These are phyloP conservation scores for Gossypium schwendimanii DNA, from an alignment of 441 rosid genomes.

Conservation along the genomic window DNA sequence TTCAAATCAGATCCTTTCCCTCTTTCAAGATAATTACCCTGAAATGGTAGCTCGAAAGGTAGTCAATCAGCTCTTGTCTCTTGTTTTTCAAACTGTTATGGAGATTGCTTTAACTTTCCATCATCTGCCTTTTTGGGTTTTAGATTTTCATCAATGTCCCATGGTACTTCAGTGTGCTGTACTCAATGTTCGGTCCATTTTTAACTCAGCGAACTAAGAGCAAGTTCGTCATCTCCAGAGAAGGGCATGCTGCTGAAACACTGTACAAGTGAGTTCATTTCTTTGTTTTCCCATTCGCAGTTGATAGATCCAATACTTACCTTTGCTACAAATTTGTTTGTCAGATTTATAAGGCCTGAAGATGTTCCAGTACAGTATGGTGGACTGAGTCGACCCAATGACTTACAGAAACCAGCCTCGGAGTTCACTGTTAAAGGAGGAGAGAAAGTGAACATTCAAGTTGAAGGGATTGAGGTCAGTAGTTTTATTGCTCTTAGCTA, in stretches of 20 bases:
- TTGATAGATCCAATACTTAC: background rate
- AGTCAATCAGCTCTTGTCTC: background rate
- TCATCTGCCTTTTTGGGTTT: background rate
- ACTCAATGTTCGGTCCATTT: conserved; percentile 83
- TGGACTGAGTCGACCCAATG: conserved; percentile 66
- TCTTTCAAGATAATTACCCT: conserved; percentile 96
- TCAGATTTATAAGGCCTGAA: conserved; percentile 79
- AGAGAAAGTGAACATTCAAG: conserved; percentile 89
- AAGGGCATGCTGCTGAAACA: conserved; percentile 81
- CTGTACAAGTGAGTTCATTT: conserved; percentile 59
- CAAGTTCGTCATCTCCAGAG: conserved; percentile 84
- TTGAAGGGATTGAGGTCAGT: conserved; percentile 86
- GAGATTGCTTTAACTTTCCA: background rate
- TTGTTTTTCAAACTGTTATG: background rate
- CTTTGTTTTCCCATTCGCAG: background rate
- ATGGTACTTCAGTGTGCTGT: conserved; percentile 82
- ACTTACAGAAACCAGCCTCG: conserved; percentile 68
- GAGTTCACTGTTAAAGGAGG: conserved; percentile 89
- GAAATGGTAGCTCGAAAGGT: conserved; percentile 99
- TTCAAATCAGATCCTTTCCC: conserved; percentile 75
- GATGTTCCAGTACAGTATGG: conserved; percentile 88
- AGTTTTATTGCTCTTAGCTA: background rate
- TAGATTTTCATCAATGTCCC: conserved; percentile 96
- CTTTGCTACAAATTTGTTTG: background rate
- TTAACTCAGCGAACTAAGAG: conserved; percentile 88